These are phyloP conservation scores for Escovopsis sp. DNA, from an alignment of 2,329 filamentous ascomycete genomes.

Conservation along the genomic window DNA sequence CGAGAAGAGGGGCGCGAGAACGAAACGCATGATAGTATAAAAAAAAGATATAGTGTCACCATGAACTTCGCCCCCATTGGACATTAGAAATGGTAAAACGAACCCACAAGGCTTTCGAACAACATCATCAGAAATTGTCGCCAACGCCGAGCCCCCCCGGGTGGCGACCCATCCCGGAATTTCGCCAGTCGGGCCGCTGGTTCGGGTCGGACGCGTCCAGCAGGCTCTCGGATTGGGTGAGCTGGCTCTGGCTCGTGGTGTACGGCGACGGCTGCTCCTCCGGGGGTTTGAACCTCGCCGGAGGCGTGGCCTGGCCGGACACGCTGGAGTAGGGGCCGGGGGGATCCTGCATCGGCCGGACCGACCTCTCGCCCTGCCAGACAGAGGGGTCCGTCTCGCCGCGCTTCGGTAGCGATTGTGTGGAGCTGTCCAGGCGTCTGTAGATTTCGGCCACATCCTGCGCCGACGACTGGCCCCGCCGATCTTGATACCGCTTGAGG, in stretches of 20 bases:
- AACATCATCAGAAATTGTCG: slow-evolving; percentile 24
- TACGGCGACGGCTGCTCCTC: slow-evolving; percentile 32
- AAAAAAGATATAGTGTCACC: slow-evolving; percentile 1
- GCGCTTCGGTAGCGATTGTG: slow-evolving; percentile 37
- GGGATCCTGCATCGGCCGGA: slow-evolving; percentile 59
- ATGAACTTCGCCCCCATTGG: slow-evolving; percentile 2
- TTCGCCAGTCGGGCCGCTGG: slow-evolving; percentile 40
- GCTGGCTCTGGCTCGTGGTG: slow-evolving; percentile 23
- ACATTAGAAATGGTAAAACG: slow-evolving; percentile 3
- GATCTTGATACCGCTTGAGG: slow-evolving; percentile 79
- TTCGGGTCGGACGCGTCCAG: slow-evolving; percentile 24
- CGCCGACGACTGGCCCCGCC: slow-evolving; percentile 44
- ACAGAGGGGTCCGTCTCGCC: slow-evolving; percentile 81
- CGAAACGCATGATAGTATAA: slow-evolving; percentile 3
- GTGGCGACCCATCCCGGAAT: slow-evolving; percentile 38
- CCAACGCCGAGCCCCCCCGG: slow-evolving; percentile 35
- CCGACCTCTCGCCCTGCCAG: slow-evolving; percentile 72
- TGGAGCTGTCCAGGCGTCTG: slow-evolving; percentile 42
- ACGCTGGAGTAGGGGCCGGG: slow-evolving; percentile 23
- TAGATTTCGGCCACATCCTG: slow-evolving; percentile 42
- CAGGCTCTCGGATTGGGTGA: slow-evolving; percentile 28
- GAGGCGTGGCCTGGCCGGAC: slow-evolving; percentile 31
- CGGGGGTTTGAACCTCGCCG: slow-evolving; percentile 33
- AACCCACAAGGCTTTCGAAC: not conserved
- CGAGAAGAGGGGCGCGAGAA: no score